Conservation (phyloP, 352 stramenopile species). For the Thalassiosira ordinaria region DNA sequence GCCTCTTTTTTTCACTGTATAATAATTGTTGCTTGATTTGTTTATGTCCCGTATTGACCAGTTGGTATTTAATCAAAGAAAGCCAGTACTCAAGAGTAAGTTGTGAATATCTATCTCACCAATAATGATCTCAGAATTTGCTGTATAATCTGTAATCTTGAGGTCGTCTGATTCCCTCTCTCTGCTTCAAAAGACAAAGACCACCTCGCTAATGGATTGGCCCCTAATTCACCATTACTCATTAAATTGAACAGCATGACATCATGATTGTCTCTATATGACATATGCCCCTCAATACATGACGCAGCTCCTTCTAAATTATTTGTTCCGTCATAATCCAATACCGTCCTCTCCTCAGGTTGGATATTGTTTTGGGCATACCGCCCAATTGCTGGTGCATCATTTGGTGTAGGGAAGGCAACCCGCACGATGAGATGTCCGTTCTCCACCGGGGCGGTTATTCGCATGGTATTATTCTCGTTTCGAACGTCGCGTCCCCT, state of each 20-base stretch:
- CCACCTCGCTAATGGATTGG: slow-evolving; percentile 22
- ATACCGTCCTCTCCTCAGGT: slow-evolving; percentile 10
- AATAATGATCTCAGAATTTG: slow-evolving; percentile 35
- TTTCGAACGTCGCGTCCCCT: slow-evolving; percentile 27
- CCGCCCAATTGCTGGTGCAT: slow-evolving; percentile 13
- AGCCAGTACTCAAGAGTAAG: too few species aligned
- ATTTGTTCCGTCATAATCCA: slow-evolving; percentile 24
- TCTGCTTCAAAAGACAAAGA: slow-evolving; percentile 9
- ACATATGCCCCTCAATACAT: slow-evolving; percentile 42
- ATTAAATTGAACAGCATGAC: slow-evolving; percentile 25
- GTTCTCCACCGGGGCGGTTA: slow-evolving; percentile 19
- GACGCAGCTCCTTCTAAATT: slow-evolving; percentile 34
- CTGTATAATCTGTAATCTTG: slow-evolving; percentile 10
- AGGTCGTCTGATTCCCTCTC: neutral
- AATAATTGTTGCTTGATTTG: too few species aligned
- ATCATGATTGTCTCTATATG: slow-evolving; percentile 27
- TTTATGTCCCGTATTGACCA: too few species aligned
- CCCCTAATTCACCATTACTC: slow-evolving; percentile 10
- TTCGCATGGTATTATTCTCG: slow-evolving; percentile 26
- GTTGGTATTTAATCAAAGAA: too few species aligned
- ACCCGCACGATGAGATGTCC: slow-evolving; percentile 16
- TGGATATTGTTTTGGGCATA: slow-evolving; percentile 4
- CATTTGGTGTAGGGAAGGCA: slow-evolving; percentile 16
- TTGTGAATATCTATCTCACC: too few species aligned
- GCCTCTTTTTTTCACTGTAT: too few species aligned